These are phyloP conservation scores for Talaromyces sp. DNA, from an alignment of 2,329 filamentous ascomycete species.

Conservation along the genomic window DNA sequence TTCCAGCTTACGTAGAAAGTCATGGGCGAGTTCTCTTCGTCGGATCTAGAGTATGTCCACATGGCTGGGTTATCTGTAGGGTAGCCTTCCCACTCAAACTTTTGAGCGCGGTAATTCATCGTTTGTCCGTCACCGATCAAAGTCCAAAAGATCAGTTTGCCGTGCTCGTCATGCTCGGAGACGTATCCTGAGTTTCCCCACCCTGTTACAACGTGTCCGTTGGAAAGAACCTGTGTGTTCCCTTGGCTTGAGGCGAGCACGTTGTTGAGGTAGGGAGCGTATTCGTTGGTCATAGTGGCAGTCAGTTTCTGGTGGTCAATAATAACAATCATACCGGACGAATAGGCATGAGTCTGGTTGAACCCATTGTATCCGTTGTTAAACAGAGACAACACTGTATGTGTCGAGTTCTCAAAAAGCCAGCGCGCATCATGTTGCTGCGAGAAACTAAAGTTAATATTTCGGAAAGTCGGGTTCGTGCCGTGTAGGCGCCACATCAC, in stretches of 20 bases:
- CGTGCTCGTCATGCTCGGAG: slow-evolving; percentile 35
- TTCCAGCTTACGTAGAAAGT: slow-evolving; percentile 40
- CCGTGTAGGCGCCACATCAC: slow-evolving; percentile 37
- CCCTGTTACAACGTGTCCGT: slow-evolving; percentile 35
- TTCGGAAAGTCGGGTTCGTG: slow-evolving; percentile 30
- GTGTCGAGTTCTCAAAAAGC: slow-evolving; percentile 33
- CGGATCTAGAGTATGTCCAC: slow-evolving; percentile 32
- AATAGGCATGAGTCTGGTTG: slow-evolving; percentile 34
- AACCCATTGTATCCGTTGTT: slow-evolving; percentile 41
- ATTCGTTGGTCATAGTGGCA: slow-evolving; percentile 30
- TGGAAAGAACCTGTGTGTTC: slow-evolving; percentile 34
- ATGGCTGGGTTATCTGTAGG: slow-evolving; percentile 39
- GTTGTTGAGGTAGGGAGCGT: slow-evolving; percentile 20
- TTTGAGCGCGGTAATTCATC: slow-evolving; percentile 41
- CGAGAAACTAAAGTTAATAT: slow-evolving; percentile 39
- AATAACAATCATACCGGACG: slow-evolving; percentile 35
- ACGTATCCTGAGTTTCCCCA: slow-evolving; percentile 41
- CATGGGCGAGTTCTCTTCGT: slow-evolving; percentile 21
- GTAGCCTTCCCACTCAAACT: slow-evolving; percentile 38
- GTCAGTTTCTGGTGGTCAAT: slow-evolving; percentile 34
- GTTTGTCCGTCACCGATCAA: slow-evolving; percentile 27
- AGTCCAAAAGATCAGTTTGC: slow-evolving; percentile 35
- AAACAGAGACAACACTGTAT: slow-evolving; percentile 35
- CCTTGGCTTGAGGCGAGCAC: slow-evolving; percentile 36
- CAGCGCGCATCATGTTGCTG: slow-evolving; percentile 41